phyloP scores from a whole-genome alignment of 169 alveolate genomes.

The Cyclospora cayetanensis region DNA sequence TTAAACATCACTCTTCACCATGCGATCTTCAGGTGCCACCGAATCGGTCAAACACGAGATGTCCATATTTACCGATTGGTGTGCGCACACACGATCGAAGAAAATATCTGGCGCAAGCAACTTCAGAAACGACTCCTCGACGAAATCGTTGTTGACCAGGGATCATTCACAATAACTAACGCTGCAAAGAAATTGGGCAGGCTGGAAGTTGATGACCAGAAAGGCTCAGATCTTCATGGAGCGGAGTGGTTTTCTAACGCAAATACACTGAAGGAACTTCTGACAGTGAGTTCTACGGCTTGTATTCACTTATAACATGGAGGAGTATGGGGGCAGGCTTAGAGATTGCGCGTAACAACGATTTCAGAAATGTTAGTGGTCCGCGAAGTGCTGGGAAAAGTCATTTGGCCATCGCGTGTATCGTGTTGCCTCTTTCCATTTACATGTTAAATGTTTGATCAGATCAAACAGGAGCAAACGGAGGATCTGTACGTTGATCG shows the following conservation, averaged over 20 bases:
- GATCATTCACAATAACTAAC: conserved; percentile 85
- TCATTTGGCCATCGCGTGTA: background rate
- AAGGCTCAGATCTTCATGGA: background rate
- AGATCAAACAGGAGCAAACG: conserved; percentile 9
- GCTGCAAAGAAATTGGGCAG: background rate
- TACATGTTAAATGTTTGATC: background rate
- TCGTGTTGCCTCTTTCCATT: background rate
- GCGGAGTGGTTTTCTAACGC: conserved; percentile 65
- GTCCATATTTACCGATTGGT: conserved; percentile 97
- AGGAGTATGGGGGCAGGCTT: too few species aligned
- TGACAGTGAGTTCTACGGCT: background rate
- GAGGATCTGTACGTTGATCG: conserved; percentile 63
- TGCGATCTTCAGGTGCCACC: conserved; percentile 92
- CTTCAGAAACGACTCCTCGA: conserved; percentile 97
- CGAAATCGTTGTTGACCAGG: conserved; percentile 97
- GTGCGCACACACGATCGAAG: conserved; percentile 97
- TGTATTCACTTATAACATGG: background rate
- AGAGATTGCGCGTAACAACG: too few species aligned
- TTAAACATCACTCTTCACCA: background rate
- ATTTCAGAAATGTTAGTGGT: too few species aligned
- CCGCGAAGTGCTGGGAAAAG: too few species aligned
- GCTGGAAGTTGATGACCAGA: background rate
- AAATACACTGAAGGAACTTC: conserved; percentile 50
- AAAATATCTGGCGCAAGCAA: conserved; percentile 96
- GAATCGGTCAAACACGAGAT: conserved; percentile 98